These are phyloP conservation scores for Fusarium citri DNA, from an alignment of 2,329 filamentous ascomycete species.

Conservation along the genomic window DNA sequence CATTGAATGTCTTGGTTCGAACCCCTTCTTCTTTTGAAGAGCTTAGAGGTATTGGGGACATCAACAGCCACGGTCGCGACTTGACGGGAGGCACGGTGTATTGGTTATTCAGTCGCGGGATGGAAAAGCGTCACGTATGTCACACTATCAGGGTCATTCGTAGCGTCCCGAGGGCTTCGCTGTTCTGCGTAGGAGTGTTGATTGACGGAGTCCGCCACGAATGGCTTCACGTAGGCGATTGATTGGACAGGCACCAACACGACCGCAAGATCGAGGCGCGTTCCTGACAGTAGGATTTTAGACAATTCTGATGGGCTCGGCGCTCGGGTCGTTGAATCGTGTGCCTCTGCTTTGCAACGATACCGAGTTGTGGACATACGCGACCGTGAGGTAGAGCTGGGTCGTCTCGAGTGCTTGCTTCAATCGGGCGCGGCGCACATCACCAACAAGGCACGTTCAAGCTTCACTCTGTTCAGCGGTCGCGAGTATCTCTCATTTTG, in stretches of 20 bases:
- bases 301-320: accelerated
- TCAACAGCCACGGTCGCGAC: background rate
- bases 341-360: background rate
- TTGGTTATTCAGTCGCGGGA: background rate
- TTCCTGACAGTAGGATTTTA: background rate
- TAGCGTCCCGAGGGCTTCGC: background rate
- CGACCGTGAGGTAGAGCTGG: background rate
- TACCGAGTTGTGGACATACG: background rate
- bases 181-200: background rate
- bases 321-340: background rate
- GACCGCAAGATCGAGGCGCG: background rate
- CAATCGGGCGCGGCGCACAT: background rate
- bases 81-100: background rate
- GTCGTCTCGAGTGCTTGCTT: background rate
- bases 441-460: accelerated
- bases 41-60: background rate
- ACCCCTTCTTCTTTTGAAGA: background rate
- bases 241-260: background rate
- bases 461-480: background rate
- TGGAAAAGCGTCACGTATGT: background rate
- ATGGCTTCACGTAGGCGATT: background rate
- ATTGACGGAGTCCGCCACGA: background rate
- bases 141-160: background rate
- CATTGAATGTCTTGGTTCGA: background rate
- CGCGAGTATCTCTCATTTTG: accelerated